A percentile compares a stretch with the other conserved stretches of the same genome.
Evolutionary conservation across 2,329 filamentous ascomycete species (phyloP).

Genomic region (Cercospora sp.): DNA sequence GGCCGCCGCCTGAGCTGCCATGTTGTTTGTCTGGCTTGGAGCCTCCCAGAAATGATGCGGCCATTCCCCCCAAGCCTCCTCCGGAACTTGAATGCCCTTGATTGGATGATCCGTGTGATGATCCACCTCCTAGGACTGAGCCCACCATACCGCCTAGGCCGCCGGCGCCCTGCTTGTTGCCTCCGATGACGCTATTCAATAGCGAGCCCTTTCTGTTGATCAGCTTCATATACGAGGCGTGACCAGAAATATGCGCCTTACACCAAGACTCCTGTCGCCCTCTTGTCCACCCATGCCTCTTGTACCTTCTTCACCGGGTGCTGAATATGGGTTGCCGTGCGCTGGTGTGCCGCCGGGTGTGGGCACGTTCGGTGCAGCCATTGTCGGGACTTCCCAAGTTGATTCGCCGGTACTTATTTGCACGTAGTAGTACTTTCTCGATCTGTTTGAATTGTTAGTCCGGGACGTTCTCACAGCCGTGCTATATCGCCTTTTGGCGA

Average conservation of each 20-base stretch:
- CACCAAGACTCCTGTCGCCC: slow-evolving; percentile 35
- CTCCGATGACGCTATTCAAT: slow-evolving; percentile 33
- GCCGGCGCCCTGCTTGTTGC: slow-evolving; percentile 34
- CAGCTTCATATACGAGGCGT: slow-evolving; percentile 17
- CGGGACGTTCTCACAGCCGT: background rate
- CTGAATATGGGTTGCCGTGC: slow-evolving; percentile 38
- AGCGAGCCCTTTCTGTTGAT: slow-evolving; percentile 28
- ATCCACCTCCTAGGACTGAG: slow-evolving; percentile 27
- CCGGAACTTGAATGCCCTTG: slow-evolving; percentile 23
- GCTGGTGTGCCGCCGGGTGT: slow-evolving; percentile 42
- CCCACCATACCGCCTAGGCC: slow-evolving; percentile 28
- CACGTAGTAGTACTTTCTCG: slow-evolving; percentile 46
- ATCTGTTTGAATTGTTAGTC: slow-evolving; percentile 34
- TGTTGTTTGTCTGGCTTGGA: slow-evolving; percentile 18
- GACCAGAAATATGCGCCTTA: slow-evolving; percentile 21
- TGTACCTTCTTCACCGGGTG: slow-evolving; percentile 30
- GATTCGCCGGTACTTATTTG: slow-evolving; percentile 45
- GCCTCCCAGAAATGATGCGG: slow-evolving; percentile 38
- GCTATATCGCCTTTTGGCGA: background rate
- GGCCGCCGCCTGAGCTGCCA: slow-evolving; percentile 23
- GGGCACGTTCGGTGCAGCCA: slow-evolving; percentile 42
- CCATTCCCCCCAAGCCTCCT: slow-evolving; percentile 34
- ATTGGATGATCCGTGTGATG: slow-evolving; percentile 18
- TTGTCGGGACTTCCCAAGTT: slow-evolving; percentile 44
- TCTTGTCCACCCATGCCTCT: slow-evolving; percentile 34